Percentiles rank a stretch among this genome's conserved stretches.
Evolutionary conservation across 345 rosid genomes (phyloP).

Genomic region (Tarenaya hassleriana): DNA sequence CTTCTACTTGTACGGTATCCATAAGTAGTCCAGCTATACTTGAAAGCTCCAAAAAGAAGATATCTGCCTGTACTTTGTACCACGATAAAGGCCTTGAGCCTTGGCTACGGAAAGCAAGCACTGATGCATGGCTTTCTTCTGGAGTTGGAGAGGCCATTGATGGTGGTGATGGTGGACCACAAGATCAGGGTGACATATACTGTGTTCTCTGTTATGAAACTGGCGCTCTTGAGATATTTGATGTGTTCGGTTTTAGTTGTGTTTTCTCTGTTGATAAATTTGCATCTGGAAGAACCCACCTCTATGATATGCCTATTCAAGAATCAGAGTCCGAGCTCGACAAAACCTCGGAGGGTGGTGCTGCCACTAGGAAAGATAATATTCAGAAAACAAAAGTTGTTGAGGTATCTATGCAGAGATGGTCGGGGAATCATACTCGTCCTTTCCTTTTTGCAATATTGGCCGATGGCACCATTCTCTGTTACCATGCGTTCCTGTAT

Average conservation of each 20-base stretch:
- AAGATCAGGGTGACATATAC: slow-evolving; percentile 89
- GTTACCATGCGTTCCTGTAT: slow-evolving; percentile 88
- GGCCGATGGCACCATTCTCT: slow-evolving; percentile 90
- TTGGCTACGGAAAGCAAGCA: slow-evolving; percentile 92
- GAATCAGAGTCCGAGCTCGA: slow-evolving; percentile 45
- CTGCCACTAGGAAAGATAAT: slow-evolving; percentile 63
- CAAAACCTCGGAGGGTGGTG: slow-evolving; percentile 43
- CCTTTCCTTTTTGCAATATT: slow-evolving; percentile 85
- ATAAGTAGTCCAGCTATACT: slow-evolving; percentile 55
- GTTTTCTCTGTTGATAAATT: slow-evolving; percentile 81
- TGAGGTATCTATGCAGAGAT: slow-evolving; percentile 92
- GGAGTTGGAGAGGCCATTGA: slow-evolving; percentile 82
- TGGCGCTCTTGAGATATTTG: slow-evolving; percentile 87
- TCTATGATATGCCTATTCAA: slow-evolving; percentile 45
- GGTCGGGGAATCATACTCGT: slow-evolving; percentile 79
- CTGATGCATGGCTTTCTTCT: slow-evolving; percentile 96
- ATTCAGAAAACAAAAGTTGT: slow-evolving; percentile 53
- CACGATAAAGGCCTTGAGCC: slow-evolving; percentile 94
- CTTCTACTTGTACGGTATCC: slow-evolving; percentile 73
- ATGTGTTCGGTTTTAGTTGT: slow-evolving; percentile 79
- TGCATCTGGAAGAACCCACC: slow-evolving; percentile 72
- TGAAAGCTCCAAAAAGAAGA: slow-evolving; percentile 51
- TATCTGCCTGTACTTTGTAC: slow-evolving; percentile 86
- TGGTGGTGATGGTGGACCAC: slow-evolving; percentile 73
- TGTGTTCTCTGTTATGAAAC: slow-evolving; percentile 82